phyloP scores from a whole-genome alignment of 1,284 basidiomycete genomes.

The Xerocomus cyaneibrunnescens region DNA sequence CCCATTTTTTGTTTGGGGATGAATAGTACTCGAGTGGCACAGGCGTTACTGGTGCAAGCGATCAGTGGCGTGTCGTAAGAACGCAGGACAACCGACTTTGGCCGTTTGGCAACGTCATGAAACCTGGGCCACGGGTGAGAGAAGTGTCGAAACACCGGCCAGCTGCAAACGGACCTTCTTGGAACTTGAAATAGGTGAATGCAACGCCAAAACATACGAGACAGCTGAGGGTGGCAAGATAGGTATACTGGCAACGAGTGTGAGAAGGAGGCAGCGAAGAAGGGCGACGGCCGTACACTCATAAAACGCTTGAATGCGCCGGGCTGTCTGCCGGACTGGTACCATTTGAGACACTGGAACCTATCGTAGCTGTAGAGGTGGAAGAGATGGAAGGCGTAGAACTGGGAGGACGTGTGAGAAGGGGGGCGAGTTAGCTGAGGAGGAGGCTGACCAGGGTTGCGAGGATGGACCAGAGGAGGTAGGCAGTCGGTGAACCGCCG shows the following conservation, averaged over 20 bases:
- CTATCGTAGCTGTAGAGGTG: slow-evolving; percentile 75
- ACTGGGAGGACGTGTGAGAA: slow-evolving; percentile 41
- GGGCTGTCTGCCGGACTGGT: slow-evolving; percentile 60
- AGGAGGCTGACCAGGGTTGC: slow-evolving; percentile 52
- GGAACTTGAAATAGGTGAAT: slow-evolving; percentile 63
- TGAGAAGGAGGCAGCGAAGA: slow-evolving; percentile 5
- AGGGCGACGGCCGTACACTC: slow-evolving; percentile 53
- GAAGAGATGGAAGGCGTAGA: slow-evolving; percentile 59
- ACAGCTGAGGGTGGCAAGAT: slow-evolving; percentile 61
- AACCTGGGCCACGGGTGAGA: slow-evolving; percentile 39
- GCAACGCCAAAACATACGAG: slow-evolving; percentile 60
- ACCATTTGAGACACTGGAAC: slow-evolving; percentile 71
- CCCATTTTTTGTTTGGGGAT: slow-evolving; percentile 45
- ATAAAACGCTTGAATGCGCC: slow-evolving; percentile 79
- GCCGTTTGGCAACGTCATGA: slow-evolving; percentile 36
- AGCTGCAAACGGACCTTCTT: slow-evolving; percentile 51
- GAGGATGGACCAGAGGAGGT: slow-evolving; percentile 68
- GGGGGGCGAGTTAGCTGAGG: not conserved
- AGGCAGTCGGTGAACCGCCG: slow-evolving; percentile 65
- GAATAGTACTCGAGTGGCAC: slow-evolving; percentile 52
- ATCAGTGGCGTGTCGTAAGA: slow-evolving; percentile 13
- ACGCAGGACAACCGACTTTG: slow-evolving; percentile 37
- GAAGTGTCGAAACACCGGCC: not conserved
- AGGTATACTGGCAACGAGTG: slow-evolving; percentile 58
- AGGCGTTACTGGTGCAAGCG: slow-evolving; percentile 47